These are phyloP conservation scores for Peniophora sp. DNA, from an alignment of 1,284 basidiomycete genomes.

Conservation along the genomic window DNA sequence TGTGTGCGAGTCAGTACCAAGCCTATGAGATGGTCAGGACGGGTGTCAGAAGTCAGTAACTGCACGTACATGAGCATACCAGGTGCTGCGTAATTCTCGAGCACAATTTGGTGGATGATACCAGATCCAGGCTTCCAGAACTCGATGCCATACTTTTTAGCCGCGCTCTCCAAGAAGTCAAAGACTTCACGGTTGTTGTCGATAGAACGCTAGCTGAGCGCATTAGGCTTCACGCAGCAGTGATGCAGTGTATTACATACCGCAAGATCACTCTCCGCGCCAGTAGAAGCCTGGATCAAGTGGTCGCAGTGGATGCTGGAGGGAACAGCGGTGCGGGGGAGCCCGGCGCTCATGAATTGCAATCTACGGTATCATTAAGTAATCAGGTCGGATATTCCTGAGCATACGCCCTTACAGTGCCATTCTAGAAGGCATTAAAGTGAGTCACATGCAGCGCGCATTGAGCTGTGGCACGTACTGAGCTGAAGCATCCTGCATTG, in stretches of 20 bases:
- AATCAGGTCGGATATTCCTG: not conserved
- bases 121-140: constrained; percentile 97
- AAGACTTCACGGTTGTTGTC: constrained; percentile 94
- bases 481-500: constrained; percentile 99
- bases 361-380: constrained; percentile 40
- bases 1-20: constrained; percentile 92
- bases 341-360: constrained; percentile 98
- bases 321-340: constrained; percentile 79
- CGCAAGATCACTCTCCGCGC: constrained; percentile 78
- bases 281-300: constrained; percentile 84
- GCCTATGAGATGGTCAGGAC: constrained; percentile 32
- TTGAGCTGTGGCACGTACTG: constrained; percentile 50
- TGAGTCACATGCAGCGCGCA: not conserved
- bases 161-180: constrained; percentile 94
- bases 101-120: constrained; percentile 97
- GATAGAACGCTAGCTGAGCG: constrained; percentile 60
- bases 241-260: constrained; percentile 28
- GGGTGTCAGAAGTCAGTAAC: not conserved
- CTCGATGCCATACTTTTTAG: constrained; percentile 90
- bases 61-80: constrained; percentile 70
- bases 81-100: constrained; percentile 94
- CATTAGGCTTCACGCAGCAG: constrained; percentile 3
- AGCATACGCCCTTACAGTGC: constrained; percentile 48
- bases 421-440: constrained; percentile 43
- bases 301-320: constrained; percentile 95